phyloP scores from a whole-genome alignment of 352 stramenopile genomes.

The Pseudoperonospora humuli region DNA sequence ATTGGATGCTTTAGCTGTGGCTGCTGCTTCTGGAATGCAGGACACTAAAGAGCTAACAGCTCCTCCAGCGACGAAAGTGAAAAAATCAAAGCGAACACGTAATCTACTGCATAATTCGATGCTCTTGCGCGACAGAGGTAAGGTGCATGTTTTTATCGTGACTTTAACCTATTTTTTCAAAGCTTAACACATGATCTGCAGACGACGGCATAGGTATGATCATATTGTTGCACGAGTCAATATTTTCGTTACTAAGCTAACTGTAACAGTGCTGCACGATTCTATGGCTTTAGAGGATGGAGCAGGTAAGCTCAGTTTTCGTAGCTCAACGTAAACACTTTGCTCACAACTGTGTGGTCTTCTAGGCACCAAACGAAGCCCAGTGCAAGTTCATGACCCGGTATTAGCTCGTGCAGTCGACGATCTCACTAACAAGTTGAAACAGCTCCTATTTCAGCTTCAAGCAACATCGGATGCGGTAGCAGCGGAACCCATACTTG shows the following conservation, averaged over 20 bases:
- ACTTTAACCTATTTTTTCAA: background rate
- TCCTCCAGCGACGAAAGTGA: conserved; percentile 8
- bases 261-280: background rate
- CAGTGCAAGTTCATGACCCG: conserved; percentile 50
- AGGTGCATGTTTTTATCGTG: background rate
- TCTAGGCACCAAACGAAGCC: conserved; percentile 3
- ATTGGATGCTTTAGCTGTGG: conserved; percentile 17
- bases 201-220: background rate
- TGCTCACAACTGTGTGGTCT: background rate
- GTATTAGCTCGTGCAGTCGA: conserved; percentile 50
- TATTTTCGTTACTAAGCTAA: background rate
- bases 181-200: background rate
- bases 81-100: conserved; percentile 14
- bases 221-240: background rate
- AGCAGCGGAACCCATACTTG: conserved; percentile 18
- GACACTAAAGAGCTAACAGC: conserved; percentile 1
- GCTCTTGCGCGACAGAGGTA: conserved; percentile 1
- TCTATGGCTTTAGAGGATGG: background rate
- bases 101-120: conserved; percentile 3
- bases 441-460: conserved; percentile 24
- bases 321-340: background rate
- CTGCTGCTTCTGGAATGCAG: conserved; percentile 8
- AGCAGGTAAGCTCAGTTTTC: background rate
- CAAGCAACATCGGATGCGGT: conserved; percentile 19
- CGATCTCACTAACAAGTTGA: conserved; percentile 44